These are phyloP conservation scores for Cercospora citrullina DNA, from an alignment of 2,329 filamentous ascomycete genomes.

Conservation along the genomic window DNA sequence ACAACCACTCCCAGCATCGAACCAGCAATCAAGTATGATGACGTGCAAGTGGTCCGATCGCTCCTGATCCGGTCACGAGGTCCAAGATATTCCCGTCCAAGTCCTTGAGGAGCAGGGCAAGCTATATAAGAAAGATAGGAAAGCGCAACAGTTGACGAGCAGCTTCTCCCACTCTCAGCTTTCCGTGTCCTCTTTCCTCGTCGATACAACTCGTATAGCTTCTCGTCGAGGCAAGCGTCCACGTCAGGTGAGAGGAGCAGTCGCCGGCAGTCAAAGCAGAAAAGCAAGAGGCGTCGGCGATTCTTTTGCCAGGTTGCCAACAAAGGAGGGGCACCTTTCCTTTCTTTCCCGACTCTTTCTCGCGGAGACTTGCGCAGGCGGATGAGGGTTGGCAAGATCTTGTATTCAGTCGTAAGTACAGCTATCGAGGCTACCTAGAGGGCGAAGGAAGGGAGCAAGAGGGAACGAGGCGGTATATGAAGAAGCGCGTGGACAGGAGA, in stretches of 20 bases:
- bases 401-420: constrained; percentile 29
- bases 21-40: constrained; percentile 4
- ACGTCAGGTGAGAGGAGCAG: constrained; percentile 19
- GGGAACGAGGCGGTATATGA: constrained; percentile 21
- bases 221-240: constrained; percentile 28
- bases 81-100: background rate
- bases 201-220: constrained; percentile 32
- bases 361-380: background rate
- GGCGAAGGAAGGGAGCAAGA: constrained; percentile 14
- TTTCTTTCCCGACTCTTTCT: constrained; percentile 18
- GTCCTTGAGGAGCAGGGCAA: constrained; percentile 5
- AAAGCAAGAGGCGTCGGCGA: constrained; percentile 18
- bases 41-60: background rate
- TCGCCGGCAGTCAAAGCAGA: constrained; percentile 15
- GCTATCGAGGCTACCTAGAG: constrained; percentile 34
- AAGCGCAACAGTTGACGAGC: constrained; percentile 13
- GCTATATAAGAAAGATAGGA: constrained; percentile 17
- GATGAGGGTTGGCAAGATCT: constrained; percentile 13
- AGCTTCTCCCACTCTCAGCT: constrained; percentile 19
- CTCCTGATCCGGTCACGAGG: background rate
- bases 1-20: constrained; percentile 34
- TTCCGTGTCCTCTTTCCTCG: constrained; percentile 22
- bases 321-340: constrained; percentile 22
- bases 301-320: constrained; percentile 17
- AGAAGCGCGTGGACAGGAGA: background rate